A percentile compares a stretch with the other conserved stretches of the same genome.
These are phyloP conservation scores for Ogataea thermomethanolica DNA, from an alignment of 805 yeast genomes.

Conservation along the genomic window DNA sequence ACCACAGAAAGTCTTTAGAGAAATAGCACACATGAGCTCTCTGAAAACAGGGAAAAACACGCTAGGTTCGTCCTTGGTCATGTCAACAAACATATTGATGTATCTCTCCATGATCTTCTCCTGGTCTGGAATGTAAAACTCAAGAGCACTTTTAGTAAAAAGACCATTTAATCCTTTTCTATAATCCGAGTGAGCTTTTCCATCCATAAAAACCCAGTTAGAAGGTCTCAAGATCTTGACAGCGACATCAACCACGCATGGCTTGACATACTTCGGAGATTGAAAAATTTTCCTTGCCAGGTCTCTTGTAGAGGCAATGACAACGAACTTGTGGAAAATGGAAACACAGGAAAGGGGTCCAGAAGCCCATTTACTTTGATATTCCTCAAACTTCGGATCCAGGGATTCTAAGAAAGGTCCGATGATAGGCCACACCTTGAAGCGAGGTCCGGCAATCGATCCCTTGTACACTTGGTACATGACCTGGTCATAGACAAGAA, in stretches of 20 bases:
- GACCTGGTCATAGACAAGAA: slow-evolving; percentile 69
- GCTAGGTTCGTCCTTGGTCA: slow-evolving; percentile 56
- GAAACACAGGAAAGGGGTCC: slow-evolving; percentile 96
- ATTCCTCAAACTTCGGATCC: slow-evolving; percentile 94
- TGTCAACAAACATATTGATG: slow-evolving; percentile 58
- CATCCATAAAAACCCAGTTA: slow-evolving; percentile 97
- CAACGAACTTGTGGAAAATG: slow-evolving; percentile 96
- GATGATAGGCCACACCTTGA: slow-evolving; percentile 89
- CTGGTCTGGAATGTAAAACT: slow-evolving; percentile 77
- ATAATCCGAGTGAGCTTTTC: slow-evolving; percentile 92
- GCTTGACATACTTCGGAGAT: slow-evolving; percentile 86
- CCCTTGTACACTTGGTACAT: slow-evolving; percentile 80
- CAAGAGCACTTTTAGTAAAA: slow-evolving; percentile 80
- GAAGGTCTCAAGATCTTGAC: slow-evolving; percentile 88
- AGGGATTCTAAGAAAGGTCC: slow-evolving; percentile 94
- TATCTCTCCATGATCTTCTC: slow-evolving; percentile 84
- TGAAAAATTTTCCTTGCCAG: slow-evolving; percentile 81
- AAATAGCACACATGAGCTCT: slow-evolving; percentile 92
- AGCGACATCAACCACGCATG: slow-evolving; percentile 98
- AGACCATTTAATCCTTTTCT: slow-evolving; percentile 86
- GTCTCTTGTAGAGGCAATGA: slow-evolving; percentile 86
- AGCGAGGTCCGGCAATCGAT: slow-evolving; percentile 82
- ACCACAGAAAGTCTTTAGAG: slow-evolving; percentile 93
- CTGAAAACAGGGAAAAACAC: slow-evolving; percentile 91
- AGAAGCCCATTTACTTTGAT: slow-evolving; percentile 87